A percentile compares a stretch with the other conserved stretches of the same genome.
Evolutionary conservation across 225 moss, liverwort and hornwort genomes (phyloP).

Genomic region (Rhytidiadelphus loreus): DNA sequence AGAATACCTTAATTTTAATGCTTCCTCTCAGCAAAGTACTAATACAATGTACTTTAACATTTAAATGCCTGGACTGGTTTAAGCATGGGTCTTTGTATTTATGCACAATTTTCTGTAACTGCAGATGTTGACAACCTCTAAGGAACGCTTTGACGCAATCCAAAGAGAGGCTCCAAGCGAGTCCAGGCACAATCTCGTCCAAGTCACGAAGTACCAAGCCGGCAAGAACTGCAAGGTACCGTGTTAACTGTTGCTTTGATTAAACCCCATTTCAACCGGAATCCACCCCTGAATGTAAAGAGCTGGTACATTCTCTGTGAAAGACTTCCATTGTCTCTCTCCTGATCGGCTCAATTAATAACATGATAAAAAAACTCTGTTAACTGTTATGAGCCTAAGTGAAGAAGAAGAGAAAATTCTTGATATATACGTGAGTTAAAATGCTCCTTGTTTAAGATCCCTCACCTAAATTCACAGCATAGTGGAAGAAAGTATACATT

Average conservation of each 20-base stretch:
- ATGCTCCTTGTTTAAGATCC: neutral
- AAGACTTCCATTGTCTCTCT: no score
- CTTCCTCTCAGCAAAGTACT: neutral
- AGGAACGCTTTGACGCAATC: conserved; percentile 41
- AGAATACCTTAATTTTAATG: neutral
- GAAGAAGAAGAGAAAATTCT: neutral
- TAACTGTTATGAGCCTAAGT: neutral
- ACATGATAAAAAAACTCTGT: neutral
- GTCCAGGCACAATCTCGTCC: conserved; percentile 25
- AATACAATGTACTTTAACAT: neutral
- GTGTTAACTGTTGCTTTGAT: neutral
- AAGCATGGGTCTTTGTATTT: neutral
- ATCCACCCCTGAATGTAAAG: no score
- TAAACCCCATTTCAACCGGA: neutral
- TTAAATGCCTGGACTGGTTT: neutral
- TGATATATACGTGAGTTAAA: neutral
- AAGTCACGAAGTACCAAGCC: conserved; percentile 61
- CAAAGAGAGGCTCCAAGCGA: conserved; percentile 40
- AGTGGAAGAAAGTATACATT: neutral
- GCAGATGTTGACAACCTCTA: conserved; percentile 53
- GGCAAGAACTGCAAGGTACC: conserved; percentile 62
- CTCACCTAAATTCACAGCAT: neutral
- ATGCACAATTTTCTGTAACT: neutral
- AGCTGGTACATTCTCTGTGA: neutral
- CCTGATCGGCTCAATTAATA: no score